These are phyloP conservation scores for Microstegium vimineum DNA, from an alignment of 176 grass and related monocot species.

Conservation along the genomic window DNA sequence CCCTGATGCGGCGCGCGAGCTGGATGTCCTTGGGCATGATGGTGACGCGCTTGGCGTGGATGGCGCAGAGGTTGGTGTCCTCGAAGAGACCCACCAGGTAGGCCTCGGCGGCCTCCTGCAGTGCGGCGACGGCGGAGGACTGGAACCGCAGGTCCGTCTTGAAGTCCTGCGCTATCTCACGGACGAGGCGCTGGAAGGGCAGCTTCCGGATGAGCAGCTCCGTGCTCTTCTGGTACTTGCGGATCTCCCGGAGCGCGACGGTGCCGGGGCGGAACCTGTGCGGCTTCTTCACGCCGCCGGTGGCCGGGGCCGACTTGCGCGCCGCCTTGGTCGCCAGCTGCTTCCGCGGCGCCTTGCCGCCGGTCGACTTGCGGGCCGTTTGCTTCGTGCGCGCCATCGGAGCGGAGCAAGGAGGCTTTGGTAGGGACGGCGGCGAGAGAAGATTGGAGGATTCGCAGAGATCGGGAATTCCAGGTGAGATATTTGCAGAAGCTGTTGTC, in stretches of 20 bases:
- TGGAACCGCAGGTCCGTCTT: constrained; percentile 88
- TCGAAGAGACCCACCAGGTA: constrained; percentile 87
- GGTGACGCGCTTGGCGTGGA: constrained; percentile 87
- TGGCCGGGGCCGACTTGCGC: constrained; percentile 70
- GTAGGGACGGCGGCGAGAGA: not conserved
- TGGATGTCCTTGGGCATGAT: constrained; percentile 99
- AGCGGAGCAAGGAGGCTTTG: not conserved
- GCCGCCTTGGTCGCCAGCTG: constrained; percentile 85
- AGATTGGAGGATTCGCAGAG: not conserved
- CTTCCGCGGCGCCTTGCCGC: constrained; percentile 75
- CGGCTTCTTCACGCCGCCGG: constrained; percentile 62
- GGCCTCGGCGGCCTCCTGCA: constrained; percentile 80
- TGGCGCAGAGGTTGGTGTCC: constrained; percentile 94
- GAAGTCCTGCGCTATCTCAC: constrained; percentile 92
- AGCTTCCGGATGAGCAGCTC: constrained; percentile 95
- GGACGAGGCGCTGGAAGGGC: constrained; percentile 64
- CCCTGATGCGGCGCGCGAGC: constrained; percentile 76
- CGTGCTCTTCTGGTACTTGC: constrained; percentile 96
- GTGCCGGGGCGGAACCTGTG: constrained; percentile 71
- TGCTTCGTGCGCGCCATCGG: constrained; percentile 37
- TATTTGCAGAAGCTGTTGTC: not conserved
- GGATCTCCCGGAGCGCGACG: constrained; percentile 67
- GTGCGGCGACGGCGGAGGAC: constrained; percentile 53
- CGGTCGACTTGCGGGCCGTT: constrained; percentile 67
- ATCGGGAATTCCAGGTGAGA: not conserved